Base-by-base conservation (phyloP, 345 rosid genomes). In the Citrus hindsii region DNA sequence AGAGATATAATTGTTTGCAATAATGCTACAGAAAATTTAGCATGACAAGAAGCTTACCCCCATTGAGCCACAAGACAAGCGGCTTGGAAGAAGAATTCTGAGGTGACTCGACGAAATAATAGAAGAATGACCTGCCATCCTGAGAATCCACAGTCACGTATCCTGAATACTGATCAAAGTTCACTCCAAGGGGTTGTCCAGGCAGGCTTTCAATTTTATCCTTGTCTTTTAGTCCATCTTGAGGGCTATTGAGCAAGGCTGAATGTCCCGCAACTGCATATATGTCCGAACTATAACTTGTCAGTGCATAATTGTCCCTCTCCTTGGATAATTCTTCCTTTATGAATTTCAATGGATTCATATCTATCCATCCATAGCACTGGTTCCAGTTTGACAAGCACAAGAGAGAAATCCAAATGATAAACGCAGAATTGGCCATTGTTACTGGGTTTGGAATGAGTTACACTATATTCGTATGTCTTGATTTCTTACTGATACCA, bases 181-280 rank as follows among this genome's bases (percentile, higher is more conserved):
- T 64, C 19, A 79, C 74, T 56, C 74, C 79, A 2, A 25, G 53
- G 24, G 82, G 82, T 27, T 83, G 80, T 61, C 85, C 85, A 1
- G 85, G 85, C 79, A 83, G 73, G 60, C 37, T 70, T 13, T 19
- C 28, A n/a, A 80, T 70, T 71, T 70, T 80, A 22, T 80, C 83
- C 6, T 18, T 46, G 37, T 58, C 74, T n/a, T 38, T 74, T 2
- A 67, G 59, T 13, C 76, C 76, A 51, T 63, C 73, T 65, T 80
- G 79, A 59, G 67, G 67, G 22, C 67, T 18, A 4, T 60, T 61
- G 3, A 24, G 25, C 9, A 75, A 64, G 0, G 42, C 58, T 3
- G 24, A 60, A 55, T 32, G 22, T 60, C 18, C 59, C 58, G 25
- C 27, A 53, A 37, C 40, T 38, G 37, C 38, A 67, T 40, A 0